Percentiles rank a stretch among this genome's conserved stretches.
Conservation (phyloP, 2,329 filamentous ascomycete genomes). For the Tolypocladium ovalisporum region DNA sequence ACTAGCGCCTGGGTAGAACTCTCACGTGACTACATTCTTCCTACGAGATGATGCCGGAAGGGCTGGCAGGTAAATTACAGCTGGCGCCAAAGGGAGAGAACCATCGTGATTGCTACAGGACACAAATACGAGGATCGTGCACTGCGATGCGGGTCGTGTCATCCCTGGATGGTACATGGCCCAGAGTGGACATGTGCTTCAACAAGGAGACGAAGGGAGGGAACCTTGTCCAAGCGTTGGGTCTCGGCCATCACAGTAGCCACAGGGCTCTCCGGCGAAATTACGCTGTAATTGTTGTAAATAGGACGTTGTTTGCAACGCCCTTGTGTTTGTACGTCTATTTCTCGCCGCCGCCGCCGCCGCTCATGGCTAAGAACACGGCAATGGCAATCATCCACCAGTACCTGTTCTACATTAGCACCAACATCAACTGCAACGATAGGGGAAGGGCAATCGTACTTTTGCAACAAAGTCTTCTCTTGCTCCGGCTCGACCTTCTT, state of each 20-base stretch:
- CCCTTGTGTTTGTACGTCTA: conserved; percentile 18
- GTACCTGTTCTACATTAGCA: conserved; percentile 40
- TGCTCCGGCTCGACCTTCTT: conserved; percentile 41
- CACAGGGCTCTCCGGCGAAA: background rate
- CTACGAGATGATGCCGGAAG: too few species aligned
- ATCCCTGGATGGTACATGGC: background rate
- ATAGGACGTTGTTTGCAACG: background rate
- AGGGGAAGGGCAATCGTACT: conserved; percentile 31
- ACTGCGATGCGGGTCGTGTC: background rate
- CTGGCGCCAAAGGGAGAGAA: background rate
- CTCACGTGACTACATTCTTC: conserved; percentile 6
- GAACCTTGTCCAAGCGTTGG: background rate
- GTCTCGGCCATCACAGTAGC: background rate
- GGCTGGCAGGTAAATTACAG: too few species aligned
- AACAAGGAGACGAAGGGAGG: background rate
- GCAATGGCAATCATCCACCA: conserved; percentile 53
- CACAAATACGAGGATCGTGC: background rate
- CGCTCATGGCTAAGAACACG: conserved; percentile 40
- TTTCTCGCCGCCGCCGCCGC: conserved; percentile 39
- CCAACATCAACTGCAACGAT: background rate
- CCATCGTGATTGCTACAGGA: background rate
- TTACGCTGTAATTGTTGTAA: background rate
- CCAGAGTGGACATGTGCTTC: background rate
- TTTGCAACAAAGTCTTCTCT: conserved; percentile 57
- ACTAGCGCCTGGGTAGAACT: background rate